phyloP scores from a whole-genome alignment of 768 basidiomycete genomes.

The Crassisporium funariophilum region DNA sequence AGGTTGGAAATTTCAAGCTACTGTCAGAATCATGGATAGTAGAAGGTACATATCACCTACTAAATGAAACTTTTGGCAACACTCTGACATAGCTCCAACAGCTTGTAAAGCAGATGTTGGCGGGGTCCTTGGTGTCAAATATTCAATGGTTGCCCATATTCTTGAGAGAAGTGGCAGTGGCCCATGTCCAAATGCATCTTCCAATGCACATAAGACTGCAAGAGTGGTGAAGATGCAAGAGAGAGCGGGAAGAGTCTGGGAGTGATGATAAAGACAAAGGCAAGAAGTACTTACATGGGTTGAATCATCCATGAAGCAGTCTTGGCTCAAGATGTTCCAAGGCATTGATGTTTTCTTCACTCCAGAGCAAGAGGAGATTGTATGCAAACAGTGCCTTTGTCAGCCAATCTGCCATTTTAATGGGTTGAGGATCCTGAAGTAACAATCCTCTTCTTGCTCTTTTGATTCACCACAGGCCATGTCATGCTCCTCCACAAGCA shows the following conservation, averaged over 20 bases:
- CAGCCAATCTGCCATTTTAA: constrained; percentile 29
- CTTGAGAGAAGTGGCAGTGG: constrained; percentile 16
- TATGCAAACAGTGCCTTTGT: constrained; percentile 27
- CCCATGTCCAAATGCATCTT: constrained; percentile 22
- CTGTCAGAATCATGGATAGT: too few relatives aligned
- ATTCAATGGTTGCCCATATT: too few relatives aligned
- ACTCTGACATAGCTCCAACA: too few relatives aligned
- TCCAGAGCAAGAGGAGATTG: constrained; percentile 12
- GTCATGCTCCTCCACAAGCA: too few relatives aligned
- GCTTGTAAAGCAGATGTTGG: too few relatives aligned
- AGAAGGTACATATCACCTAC: too few relatives aligned
- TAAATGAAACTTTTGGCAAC: too few relatives aligned
- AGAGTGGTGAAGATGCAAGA: constrained; percentile 11
- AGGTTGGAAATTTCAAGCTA: too few relatives aligned
- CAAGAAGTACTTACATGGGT: constrained; percentile 17
- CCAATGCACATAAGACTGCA: constrained; percentile 11
- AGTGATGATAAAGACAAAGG: constrained; percentile 5
- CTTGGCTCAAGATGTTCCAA: constrained; percentile 24
- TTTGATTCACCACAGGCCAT: constrained; percentile 22
- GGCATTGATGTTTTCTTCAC: constrained; percentile 30
- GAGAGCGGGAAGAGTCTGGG: background rate
- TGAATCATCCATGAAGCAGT: constrained; percentile 18
- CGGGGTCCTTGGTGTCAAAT: too few relatives aligned
- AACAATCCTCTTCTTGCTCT: constrained; percentile 27
- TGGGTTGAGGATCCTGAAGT: constrained; percentile 31